A percentile compares a stretch with the other conserved stretches of the same genome.
These are phyloP conservation scores for Trametes hirsuta DNA, from an alignment of 1,284 basidiomycete genomes.

Conservation along the genomic window DNA sequence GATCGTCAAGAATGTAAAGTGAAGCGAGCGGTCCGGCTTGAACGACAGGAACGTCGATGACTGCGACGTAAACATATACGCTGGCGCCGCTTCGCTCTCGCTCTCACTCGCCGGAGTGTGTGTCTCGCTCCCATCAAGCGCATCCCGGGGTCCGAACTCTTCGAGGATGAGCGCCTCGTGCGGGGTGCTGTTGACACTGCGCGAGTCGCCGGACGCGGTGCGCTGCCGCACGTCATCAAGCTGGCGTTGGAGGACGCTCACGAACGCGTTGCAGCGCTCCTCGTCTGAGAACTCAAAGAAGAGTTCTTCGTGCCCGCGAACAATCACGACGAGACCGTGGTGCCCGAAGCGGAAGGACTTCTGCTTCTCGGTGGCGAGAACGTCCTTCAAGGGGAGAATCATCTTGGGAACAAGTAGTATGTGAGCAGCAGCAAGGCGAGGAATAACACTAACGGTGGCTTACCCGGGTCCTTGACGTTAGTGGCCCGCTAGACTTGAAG, in stretches of 20 bases:
- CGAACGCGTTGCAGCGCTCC: conserved; percentile 79
- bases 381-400: conserved; percentile 90
- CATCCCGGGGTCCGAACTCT: conserved; percentile 62
- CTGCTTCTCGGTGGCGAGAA: conserved; percentile 82
- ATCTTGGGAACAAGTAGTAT: conserved; percentile 57
- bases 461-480: conserved; percentile 79
- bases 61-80: conserved; percentile 94
- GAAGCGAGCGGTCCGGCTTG: conserved; percentile 82
- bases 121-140: conserved; percentile 40
- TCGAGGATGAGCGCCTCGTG: conserved; percentile 74
- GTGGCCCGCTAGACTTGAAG: conserved; percentile 82
- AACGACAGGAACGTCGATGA: conserved; percentile 94
- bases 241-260: conserved; percentile 75
- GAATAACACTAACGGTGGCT: conserved; percentile 28
- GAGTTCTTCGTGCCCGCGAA: conserved; percentile 95
- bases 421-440: neutral
- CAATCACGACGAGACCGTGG: conserved; percentile 86
- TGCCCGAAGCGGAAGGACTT: conserved; percentile 90
- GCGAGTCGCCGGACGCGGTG: conserved; percentile 44
- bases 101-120: conserved; percentile 41
- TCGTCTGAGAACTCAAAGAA: conserved; percentile 92
- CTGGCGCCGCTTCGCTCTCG: conserved; percentile 61
- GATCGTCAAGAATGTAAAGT: conserved; percentile 93
- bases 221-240: conserved; percentile 73
- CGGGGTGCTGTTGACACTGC: conserved; percentile 49